phyloP scores from a whole-genome alignment of 2,329 filamentous ascomycete species.

The Aspergillus clavatus region DNA sequence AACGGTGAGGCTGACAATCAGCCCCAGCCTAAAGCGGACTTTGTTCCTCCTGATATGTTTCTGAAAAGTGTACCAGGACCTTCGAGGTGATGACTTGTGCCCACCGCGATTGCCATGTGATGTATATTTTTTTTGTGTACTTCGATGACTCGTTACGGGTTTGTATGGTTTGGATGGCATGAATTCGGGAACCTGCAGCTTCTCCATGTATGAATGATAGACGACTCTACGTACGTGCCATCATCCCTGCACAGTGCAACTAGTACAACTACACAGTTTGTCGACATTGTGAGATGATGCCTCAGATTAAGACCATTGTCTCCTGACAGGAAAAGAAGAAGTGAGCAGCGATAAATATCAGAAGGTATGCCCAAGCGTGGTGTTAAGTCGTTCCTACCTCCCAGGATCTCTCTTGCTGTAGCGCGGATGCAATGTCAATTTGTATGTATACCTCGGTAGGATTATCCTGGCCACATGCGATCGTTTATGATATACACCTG shows the following conservation, averaged over 20 bases:
- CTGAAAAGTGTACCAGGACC: slow-evolving; percentile 17
- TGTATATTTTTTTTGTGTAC: background rate
- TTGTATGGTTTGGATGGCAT: too few species aligned
- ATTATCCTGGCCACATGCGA: background rate
- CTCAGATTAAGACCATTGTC: too few species aligned
- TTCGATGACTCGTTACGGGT: too few species aligned
- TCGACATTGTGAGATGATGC: too few species aligned
- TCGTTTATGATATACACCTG: background rate
- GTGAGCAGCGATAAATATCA: background rate
- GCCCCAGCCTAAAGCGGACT: slow-evolving; percentile 8
- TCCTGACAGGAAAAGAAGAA: background rate
- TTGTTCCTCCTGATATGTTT: slow-evolving; percentile 29
- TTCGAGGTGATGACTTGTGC: slow-evolving; percentile 2
- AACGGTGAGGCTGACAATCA: slow-evolving; percentile 7
- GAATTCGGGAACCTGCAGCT: background rate
- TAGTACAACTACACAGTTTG: too few species aligned
- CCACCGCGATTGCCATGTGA: background rate
- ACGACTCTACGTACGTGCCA: background rate
- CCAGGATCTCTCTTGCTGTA: background rate
- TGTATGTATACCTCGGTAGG: background rate
- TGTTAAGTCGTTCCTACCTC: background rate
- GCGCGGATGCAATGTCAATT: background rate
- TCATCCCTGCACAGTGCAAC: too few species aligned
- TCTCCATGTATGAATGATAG: background rate
- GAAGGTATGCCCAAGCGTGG: background rate